Conservation (phyloP, 2,329 filamentous ascomycete genomes). For the Lasiodiplodia gonubiensis region DNA sequence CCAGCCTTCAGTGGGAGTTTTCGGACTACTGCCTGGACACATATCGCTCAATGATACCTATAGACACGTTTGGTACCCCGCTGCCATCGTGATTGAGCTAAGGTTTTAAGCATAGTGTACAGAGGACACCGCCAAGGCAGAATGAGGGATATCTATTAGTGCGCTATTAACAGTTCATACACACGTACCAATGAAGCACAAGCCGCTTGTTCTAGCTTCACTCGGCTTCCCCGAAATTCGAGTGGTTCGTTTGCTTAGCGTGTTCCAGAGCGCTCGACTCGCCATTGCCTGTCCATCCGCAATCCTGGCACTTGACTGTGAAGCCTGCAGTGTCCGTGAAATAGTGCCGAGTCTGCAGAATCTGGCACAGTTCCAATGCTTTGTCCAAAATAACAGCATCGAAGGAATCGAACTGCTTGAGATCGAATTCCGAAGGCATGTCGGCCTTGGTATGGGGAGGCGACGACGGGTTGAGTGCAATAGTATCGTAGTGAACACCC, state of each 20-base stretch:
- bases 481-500: slow-evolving; percentile 91
- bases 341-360: slow-evolving; percentile 76
- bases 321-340: slow-evolving; percentile 88
- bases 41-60: too few relatives aligned
- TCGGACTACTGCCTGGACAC: too few relatives aligned
- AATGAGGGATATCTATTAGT: slow-evolving; percentile 6
- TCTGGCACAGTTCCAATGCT: slow-evolving; percentile 59
- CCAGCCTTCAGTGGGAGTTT: background rate
- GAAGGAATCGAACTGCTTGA: slow-evolving; percentile 70
- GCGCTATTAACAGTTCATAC: background rate
- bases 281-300: slow-evolving; percentile 71
- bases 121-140: background rate
- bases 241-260: slow-evolving; percentile 65
- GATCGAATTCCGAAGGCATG: slow-evolving; percentile 75
- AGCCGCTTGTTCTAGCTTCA: background rate
- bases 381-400: slow-evolving; percentile 63
- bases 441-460: slow-evolving; percentile 62
- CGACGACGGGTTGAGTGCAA: slow-evolving; percentile 70
- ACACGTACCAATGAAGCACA: background rate
- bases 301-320: slow-evolving; percentile 76
- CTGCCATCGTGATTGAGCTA: background rate
- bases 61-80: background rate
- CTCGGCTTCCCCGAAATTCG: slow-evolving; percentile 57
- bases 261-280: slow-evolving; percentile 68
- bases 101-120: background rate